Evolutionary conservation across 169 alveolate species (phyloP).

Genomic region (Plasmodium falciparum): DNA sequence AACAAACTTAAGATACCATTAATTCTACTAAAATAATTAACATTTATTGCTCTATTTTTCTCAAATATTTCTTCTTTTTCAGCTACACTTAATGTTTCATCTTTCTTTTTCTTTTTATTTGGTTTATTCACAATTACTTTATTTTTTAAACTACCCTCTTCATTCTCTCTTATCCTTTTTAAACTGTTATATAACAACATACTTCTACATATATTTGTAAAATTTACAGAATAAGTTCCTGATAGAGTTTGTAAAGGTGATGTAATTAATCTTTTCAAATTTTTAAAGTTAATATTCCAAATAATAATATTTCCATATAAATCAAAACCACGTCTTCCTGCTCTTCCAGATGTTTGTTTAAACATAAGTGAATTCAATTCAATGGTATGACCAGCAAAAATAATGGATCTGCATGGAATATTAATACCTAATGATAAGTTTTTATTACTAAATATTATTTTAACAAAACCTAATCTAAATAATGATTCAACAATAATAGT

Average conservation of each 20-base stretch:
- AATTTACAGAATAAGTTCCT: conserved; percentile 78
- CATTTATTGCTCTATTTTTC: conserved; percentile 49
- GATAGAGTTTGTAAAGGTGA: conserved; percentile 87
- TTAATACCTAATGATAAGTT: conserved; percentile 94
- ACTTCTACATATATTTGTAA: conserved; percentile 72
- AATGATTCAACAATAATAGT: conserved; percentile 89
- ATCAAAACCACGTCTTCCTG: conserved; percentile 95
- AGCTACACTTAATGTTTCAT: conserved; percentile 57
- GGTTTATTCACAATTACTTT: conserved; percentile 50
- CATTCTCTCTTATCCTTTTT: conserved; percentile 39
- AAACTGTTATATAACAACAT: conserved; percentile 62
- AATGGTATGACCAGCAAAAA: conserved; percentile 89
- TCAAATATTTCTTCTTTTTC: conserved; percentile 75
- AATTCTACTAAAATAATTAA: conserved; percentile 60
- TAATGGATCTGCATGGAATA: conserved; percentile 92
- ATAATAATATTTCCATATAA: conserved; percentile 92
- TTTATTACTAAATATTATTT: conserved; percentile 90
- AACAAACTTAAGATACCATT: conserved; percentile 65
- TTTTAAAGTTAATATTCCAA: conserved; percentile 90
- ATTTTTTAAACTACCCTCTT: conserved; percentile 29
- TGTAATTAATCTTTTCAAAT: conserved; percentile 84
- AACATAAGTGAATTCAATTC: conserved; percentile 91
- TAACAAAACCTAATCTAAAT: conserved; percentile 88
- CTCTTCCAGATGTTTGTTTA: conserved; percentile 94
- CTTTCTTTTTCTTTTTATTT: conserved; percentile 59